Percentiles rank a stretch among this genome's conserved stretches.
phyloP scores from a whole-genome alignment of 2,329 filamentous ascomycete genomes.

The Drechslerella stenobrocha region DNA sequence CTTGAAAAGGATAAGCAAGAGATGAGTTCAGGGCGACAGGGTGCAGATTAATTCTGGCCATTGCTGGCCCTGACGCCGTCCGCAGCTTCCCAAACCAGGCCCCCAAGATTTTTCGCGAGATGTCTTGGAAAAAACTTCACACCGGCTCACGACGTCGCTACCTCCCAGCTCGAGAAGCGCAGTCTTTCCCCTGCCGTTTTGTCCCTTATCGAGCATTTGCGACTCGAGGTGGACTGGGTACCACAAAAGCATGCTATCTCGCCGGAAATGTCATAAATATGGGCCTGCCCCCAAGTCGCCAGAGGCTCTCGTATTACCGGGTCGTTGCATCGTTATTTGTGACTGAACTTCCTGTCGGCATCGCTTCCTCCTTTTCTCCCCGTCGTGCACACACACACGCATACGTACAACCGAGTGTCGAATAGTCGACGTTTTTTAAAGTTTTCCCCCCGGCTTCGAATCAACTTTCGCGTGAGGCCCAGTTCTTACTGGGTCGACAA shows the following conservation, averaged over 20 bases:
- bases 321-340: slow-evolving; percentile 39
- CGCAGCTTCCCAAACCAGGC: slow-evolving; percentile 40
- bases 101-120: slow-evolving; percentile 45
- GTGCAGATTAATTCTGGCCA: slow-evolving; percentile 14
- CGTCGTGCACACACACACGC: slow-evolving; percentile 1
- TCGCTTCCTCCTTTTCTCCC: not conserved
- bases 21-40: not conserved
- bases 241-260: no score
- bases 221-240: no score
- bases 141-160: slow-evolving; percentile 9
- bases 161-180: slow-evolving; percentile 20
- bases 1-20: not conserved
- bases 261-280: slow-evolving; percentile 42
- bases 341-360: not conserved
- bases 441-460: not conserved
- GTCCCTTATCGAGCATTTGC: slow-evolving; percentile 13
- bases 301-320: slow-evolving; percentile 12
- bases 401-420: no score
- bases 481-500: not conserved
- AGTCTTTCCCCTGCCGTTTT: not conserved
- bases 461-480: not conserved
- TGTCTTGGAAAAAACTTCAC: slow-evolving; percentile 48
- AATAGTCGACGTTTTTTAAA: not conserved
- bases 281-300: slow-evolving; percentile 14
- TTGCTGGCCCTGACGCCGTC: slow-evolving; percentile 9